Evolutionary conservation across 371 early-diverging fungal species (phyloP), one percentile per base, ranked within the genome.

Genomic region (Choanephora cucurbitarum): DNA sequence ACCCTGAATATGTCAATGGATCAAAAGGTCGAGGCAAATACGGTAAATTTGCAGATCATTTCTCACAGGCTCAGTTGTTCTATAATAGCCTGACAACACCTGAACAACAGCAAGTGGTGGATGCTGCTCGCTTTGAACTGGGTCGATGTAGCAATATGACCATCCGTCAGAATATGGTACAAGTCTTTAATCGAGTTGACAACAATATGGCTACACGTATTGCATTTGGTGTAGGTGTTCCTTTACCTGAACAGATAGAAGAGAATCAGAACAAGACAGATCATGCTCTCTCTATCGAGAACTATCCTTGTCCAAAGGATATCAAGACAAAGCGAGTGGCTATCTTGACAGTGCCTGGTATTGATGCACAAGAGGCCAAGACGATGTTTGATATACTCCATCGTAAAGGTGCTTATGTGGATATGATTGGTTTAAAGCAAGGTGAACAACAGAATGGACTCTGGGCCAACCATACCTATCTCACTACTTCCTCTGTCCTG

Each of bases 51-150:
- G 64, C 70, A 54, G 60, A 81, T 28, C 67, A 66, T 48, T 81
- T 63, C 44, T 67, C 72, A 37, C 81, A 81, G 44, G 68, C 81
- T 14, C 70, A 61, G 33, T 52, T 81, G 5, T 77, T 72, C 56
- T 81, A 64, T 47, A 67, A 78, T 69, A 69, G 70, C 18, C 52
- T 75, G 19, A 76, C 75, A 1, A 46, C 39, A 1, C 64, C 59
- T 32, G 81, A 78, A 50, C 58, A 77, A 47, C 72, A 71, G 24
- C 79, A 78, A 32, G 44, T 70, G 0, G 70, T 73, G 28, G 66
- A 72, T 47, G 75, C 59, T 19, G 59, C 66, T 46, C 66, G 75
- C 1, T 81, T 78, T 41, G 81, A 81, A 56, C 49, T 78, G 4
- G 69, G 71, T 44, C 76, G 77, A 55, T 67, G 60, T 24, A 51